Base-by-base conservation (phyloP, 768 basidiomycete genomes). In the Rossbeevera mucosa region DNA sequence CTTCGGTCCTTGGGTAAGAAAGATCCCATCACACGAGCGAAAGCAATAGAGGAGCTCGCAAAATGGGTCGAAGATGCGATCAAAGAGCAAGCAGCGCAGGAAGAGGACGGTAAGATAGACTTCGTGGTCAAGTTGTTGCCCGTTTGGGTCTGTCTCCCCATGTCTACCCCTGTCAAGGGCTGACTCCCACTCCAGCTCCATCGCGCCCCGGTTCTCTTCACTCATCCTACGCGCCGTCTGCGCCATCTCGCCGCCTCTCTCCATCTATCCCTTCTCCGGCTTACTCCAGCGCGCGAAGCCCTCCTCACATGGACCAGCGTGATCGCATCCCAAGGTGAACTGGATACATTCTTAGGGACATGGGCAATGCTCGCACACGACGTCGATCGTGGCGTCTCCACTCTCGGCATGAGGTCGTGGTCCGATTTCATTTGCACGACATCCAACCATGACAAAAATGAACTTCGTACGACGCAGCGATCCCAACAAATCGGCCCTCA, bases 1-100 rank as follows among this genome's bases (percentile, higher is more conserved):
- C 76, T 97, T 48, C 74, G 92, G 45, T 79, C 81, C 56, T 74
- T 98, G 47, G 83, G 80, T 24, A 98, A 98, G 80, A 95, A 95
- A 73, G 92, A 94, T 51, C 78, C 80, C 24, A 78, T 91, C 25
- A 97, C 95, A 2, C 88, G 90, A 68, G 71, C 78, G 20, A 83
- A 85, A 61, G 94, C 91, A 0, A 71, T 97, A 56, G 94, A 96
- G 63, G 94, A 95, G 53, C 70, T 98, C 25, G 64, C 72, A 7
- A 76, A 66, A 2, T 92, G 88, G 87, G 72, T 91, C 4, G 81
- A 81, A 22, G 76, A 72, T 41, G 76, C 76, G 36, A 62, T 67
- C 55, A 70, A 67, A 43, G 76, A 76, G 33, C 71, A 71, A 13
- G 74, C 74, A 14, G 77, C 75, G 20, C 76, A 49, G 4, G 56